Evolutionary conservation across 2,329 filamentous ascomycete genomes (phyloP).

Genomic region (Didymella sp.): DNA sequence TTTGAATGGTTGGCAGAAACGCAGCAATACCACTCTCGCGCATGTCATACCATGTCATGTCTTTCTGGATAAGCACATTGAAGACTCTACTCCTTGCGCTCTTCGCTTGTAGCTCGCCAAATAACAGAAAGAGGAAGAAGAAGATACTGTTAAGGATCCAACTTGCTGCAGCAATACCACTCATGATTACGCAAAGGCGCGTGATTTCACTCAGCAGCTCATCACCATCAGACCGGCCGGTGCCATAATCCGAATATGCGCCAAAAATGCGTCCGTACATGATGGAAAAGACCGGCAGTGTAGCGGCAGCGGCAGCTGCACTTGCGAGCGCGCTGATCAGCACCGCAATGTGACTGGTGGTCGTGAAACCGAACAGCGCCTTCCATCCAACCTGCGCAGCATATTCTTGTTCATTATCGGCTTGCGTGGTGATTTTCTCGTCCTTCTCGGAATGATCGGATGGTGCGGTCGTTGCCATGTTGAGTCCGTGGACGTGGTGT

Average conservation of each 20-base stretch:
- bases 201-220: slow-evolving; percentile 65
- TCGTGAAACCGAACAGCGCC: slow-evolving; percentile 76
- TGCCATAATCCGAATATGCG: slow-evolving; percentile 70
- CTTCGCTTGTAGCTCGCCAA: slow-evolving; percentile 81
- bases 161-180: slow-evolving; percentile 67
- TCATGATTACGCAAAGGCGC: slow-evolving; percentile 67
- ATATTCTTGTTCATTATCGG: slow-evolving; percentile 32
- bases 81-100: slow-evolving; percentile 72
- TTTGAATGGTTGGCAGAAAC: slow-evolving; percentile 74
- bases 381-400: slow-evolving; percentile 53
- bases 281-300: slow-evolving; percentile 71
- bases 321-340: slow-evolving; percentile 63
- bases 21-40: slow-evolving; percentile 74
- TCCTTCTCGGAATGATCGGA: slow-evolving; percentile 22
- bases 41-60: slow-evolving; percentile 83
- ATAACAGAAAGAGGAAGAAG: slow-evolving; percentile 74
- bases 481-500: not conserved
- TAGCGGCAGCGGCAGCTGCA: slow-evolving; percentile 66
- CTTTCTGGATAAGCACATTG: slow-evolving; percentile 69
- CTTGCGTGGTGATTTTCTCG: slow-evolving; percentile 19
- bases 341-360: slow-evolving; percentile 62
- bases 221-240: slow-evolving; percentile 57
- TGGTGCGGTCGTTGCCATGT: slow-evolving; percentile 25
- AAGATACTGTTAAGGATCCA: slow-evolving; percentile 73
- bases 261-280: slow-evolving; percentile 79